These are phyloP conservation scores for Paracoccidioides lutzii DNA, from an alignment of 2,329 filamentous ascomycete species.

Conservation along the genomic window DNA sequence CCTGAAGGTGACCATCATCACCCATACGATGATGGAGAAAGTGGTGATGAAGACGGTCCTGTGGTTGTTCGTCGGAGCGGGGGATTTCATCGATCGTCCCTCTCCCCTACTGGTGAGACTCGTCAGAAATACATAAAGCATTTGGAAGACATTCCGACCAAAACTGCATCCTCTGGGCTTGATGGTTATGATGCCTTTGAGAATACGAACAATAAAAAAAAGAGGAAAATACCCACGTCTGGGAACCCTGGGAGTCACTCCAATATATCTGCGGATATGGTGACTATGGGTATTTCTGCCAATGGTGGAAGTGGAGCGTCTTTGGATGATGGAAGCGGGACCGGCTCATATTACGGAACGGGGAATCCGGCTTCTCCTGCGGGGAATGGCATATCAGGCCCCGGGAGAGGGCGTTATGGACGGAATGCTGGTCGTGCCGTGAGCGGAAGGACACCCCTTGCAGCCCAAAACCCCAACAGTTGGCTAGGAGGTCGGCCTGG, in stretches of 20 bases:
- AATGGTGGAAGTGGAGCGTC: conserved; percentile 33
- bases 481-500: conserved; percentile 39
- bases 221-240: conserved; percentile 89
- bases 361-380: conserved; percentile 41
- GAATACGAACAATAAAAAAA: conserved; percentile 99
- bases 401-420: conserved; percentile 74
- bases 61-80: conserved; percentile 31
- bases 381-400: conserved; percentile 64
- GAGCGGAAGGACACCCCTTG: conserved; percentile 50
- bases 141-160: conserved; percentile 19
- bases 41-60: conserved; percentile 46
- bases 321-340: conserved; percentile 33
- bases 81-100: conserved; percentile 27
- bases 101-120: conserved; percentile 22
- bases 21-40: conserved; percentile 44
- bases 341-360: conserved; percentile 45
- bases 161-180: conserved; percentile 56
- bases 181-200: conserved; percentile 97
- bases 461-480: conserved; percentile 44
- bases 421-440: conserved; percentile 38
- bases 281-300: conserved; percentile 47
- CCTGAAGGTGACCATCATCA: conserved; percentile 30
- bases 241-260: conserved; percentile 52
- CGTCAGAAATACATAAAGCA: conserved; percentile 18
- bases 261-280: conserved; percentile 50